These are phyloP conservation scores for Psophocarpus tetragonolobus DNA, from an alignment of 306 rosid species.

Conservation along the genomic window DNA sequence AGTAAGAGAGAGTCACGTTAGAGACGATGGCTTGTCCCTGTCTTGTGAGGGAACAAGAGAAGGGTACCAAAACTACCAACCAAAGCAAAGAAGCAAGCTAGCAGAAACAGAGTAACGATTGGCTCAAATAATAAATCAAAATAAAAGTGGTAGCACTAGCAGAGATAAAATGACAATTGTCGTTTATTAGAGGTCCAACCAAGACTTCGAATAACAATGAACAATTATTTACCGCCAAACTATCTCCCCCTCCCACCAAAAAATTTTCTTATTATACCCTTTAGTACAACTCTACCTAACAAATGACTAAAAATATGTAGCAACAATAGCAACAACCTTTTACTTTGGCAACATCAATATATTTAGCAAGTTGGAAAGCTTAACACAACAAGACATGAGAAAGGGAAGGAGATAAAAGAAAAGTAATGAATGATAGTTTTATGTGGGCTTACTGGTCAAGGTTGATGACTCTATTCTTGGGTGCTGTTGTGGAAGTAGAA, in stretches of 20 bases:
- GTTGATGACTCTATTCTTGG: constrained; percentile 52
- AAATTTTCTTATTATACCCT: not conserved
- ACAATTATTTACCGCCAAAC: not conserved
- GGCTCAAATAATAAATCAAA: not conserved
- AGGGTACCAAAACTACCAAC: too few relatives aligned
- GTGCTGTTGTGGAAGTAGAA: constrained; percentile 29
- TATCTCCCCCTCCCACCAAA: not conserved
- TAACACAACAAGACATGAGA: not conserved
- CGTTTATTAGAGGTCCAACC: not conserved
- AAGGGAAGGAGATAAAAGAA: not conserved
- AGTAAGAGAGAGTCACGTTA: not conserved
- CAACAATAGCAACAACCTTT: not conserved
- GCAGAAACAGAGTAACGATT: constrained; percentile 16
- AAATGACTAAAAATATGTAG: not conserved
- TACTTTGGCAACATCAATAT: not conserved
- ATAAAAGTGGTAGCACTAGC: not conserved
- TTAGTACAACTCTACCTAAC: not conserved
- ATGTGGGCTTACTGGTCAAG: constrained; percentile 87
- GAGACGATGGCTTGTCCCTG: constrained; percentile 37
- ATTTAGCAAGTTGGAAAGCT: not conserved
- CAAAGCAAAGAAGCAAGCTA: too few relatives aligned
- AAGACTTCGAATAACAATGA: not conserved
- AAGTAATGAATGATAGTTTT: not conserved
- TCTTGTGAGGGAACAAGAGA: constrained; percentile 14
- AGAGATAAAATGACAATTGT: not conserved